phyloP scores from a whole-genome alignment of 2,329 filamentous ascomycete genomes.

The Aspergillus caelatus region DNA sequence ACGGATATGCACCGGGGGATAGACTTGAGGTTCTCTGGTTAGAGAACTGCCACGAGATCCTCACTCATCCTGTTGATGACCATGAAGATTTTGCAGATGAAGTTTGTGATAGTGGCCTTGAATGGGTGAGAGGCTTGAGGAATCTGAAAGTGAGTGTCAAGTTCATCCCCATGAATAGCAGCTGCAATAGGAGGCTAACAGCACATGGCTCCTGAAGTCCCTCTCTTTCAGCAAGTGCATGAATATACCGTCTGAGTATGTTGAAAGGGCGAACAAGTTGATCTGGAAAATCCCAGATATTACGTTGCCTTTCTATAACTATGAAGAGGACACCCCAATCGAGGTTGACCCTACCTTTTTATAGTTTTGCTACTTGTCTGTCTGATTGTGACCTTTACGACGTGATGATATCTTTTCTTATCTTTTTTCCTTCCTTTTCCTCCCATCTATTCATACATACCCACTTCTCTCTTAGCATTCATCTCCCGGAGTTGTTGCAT shows the following conservation, averaged over 20 bases:
- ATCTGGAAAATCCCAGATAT: conserved; percentile 34
- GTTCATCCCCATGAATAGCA: background rate
- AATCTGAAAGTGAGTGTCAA: conserved; percentile 25
- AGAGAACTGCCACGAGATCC: conserved; percentile 30
- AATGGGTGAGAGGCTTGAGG: conserved; percentile 30
- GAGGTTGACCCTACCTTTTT: conserved; percentile 29
- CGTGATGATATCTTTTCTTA: background rate
- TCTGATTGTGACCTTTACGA: background rate
- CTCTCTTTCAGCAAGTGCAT: conserved; percentile 31
- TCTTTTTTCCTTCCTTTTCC: background rate
- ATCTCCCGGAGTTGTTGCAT: background rate
- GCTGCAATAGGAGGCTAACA: background rate
- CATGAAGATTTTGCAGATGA: conserved; percentile 10
- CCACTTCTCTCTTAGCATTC: background rate
- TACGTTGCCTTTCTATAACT: conserved; percentile 23
- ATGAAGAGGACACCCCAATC: conserved; percentile 17
- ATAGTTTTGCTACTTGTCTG: background rate
- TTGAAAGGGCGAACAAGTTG: conserved; percentile 27
- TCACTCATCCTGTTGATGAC: conserved; percentile 16
- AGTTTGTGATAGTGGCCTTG: conserved; percentile 25
- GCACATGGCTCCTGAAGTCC: conserved; percentile 20
- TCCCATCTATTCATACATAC: background rate
- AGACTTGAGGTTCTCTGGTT: conserved; percentile 30
- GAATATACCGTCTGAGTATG: conserved; percentile 24
- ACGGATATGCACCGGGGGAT: conserved; percentile 22